Base-by-base conservation (phyloP, 192 early-diverging fungal species). In the Rhizophagus prolifer region DNA sequence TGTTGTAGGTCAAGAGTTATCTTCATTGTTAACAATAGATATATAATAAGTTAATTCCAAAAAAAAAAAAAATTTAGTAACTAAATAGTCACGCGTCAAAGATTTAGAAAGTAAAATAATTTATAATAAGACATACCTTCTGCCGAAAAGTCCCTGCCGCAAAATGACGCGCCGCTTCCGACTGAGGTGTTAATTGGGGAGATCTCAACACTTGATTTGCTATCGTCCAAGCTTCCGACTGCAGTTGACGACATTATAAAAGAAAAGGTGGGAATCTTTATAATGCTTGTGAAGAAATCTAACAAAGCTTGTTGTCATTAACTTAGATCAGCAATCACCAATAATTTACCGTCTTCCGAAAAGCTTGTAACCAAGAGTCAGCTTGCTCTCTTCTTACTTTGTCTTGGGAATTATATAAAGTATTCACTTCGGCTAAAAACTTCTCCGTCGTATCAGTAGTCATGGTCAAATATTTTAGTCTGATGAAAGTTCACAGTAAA, bases 61-160 rank as follows among this genome's bases (percentile, higher is more conserved):
- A 38, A 59, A 70, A 23, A 38, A 50, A 47, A 25, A 70, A 31
- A 31, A n/a, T n/a, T 23, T 25, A 70, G 10, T 54, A 70, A 25
- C 58, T 9, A 12, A 30, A 28, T 50, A 13, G 21, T 70, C 13
- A 46, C 36, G 36, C 44, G n/a, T 46, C 44, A 70, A 47, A 70
- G 16, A 23, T 70, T 23, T 21, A 44, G 10, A 54, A 44, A 28
- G 5, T 2, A 16, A 44, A 50, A 28, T 58, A 60, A 28, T 1
- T n/a, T 30, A 26, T 38, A 26, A 30, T 9, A 19, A 38, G 16
- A 34, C 28, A 50, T 80, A 91, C 91, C 86, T 97, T 97, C 84
- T 93, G 90, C 14, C 94, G 86, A 60, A 97, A 86, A 23, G 94
- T 97, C 80, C 96, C 94, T 16, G 96, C 96, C 2, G 95, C 92